Conservation (phyloP, 768 basidiomycete species). For the Lentinula edodes region DNA sequence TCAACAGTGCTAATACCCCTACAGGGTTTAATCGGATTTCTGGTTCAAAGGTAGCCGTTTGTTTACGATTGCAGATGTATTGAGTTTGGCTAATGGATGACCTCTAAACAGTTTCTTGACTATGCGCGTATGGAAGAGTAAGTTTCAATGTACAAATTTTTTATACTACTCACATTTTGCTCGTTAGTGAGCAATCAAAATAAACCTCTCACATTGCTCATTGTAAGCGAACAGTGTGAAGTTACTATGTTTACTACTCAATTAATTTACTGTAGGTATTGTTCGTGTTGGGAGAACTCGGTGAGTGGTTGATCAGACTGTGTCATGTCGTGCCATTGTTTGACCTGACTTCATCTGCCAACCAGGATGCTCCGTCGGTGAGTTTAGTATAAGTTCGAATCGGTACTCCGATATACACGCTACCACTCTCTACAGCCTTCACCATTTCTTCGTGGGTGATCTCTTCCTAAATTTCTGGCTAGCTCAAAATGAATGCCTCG, state of each 20-base stretch:
- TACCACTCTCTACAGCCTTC: slow-evolving; percentile 27
- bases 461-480: background rate
- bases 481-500: background rate
- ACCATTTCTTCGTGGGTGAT: slow-evolving; percentile 39
- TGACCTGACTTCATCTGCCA: background rate
- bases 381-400: slow-evolving; percentile 2
- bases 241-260: slow-evolving; percentile 11
- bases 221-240: slow-evolving; percentile 22
- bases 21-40: slow-evolving; percentile 48
- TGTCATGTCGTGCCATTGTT: background rate
- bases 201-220: slow-evolving; percentile 31
- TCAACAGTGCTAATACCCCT: background rate
- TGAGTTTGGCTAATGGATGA: background rate
- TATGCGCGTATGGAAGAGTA: slow-evolving; percentile 39
- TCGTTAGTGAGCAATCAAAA: slow-evolving; percentile 44
- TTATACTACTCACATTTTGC: background rate
- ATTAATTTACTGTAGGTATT: slow-evolving; percentile 22
- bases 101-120: slow-evolving; percentile 30
- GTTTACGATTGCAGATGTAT: background rate
- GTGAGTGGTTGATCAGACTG: slow-evolving; percentile 20
- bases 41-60: slow-evolving; percentile 43
- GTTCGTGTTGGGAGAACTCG: slow-evolving; percentile 46
- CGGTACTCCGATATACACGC: background rate
- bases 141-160: slow-evolving; percentile 11
- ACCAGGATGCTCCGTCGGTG: slow-evolving; percentile 34